A percentile compares a stretch with the other conserved stretches of the same genome.
These are phyloP conservation scores for Dalbergia cultrata DNA, from an alignment of 306 rosid species.

Conservation along the genomic window DNA sequence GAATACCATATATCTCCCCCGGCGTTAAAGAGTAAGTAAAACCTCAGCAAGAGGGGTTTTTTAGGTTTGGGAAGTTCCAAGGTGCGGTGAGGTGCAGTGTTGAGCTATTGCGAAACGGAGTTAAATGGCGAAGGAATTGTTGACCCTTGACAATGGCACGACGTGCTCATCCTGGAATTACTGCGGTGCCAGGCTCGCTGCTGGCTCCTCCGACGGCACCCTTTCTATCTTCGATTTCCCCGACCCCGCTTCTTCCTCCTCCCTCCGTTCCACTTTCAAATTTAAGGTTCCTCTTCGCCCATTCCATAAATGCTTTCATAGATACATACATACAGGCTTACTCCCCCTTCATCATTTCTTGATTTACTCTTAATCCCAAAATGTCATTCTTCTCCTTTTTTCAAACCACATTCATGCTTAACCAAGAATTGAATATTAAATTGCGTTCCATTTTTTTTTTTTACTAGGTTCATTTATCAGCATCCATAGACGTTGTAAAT, in stretches of 20 bases:
- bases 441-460: not conserved
- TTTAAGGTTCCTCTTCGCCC: conserved; percentile 57
- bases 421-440: conserved; percentile 6
- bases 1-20: too few relatives aligned
- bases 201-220: conserved; percentile 74
- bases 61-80: conserved; percentile 13
- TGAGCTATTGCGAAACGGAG: not conserved
- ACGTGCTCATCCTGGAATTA: conserved; percentile 85
- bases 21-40: too few relatives aligned
- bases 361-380: not conserved
- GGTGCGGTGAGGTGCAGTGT: not conserved
- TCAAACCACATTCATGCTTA: not conserved
- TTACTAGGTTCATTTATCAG: not conserved
- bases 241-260: conserved; percentile 68
- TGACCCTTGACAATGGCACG: conserved; percentile 69
- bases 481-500: not conserved
- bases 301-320: not conserved
- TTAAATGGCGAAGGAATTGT: conserved; percentile 73
- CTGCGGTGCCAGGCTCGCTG: conserved; percentile 68
- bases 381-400: not conserved
- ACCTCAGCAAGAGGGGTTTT: not conserved
- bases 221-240: conserved; percentile 75
- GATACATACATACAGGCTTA: too few relatives aligned
- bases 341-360: not conserved
- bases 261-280: conserved; percentile 68